Percentiles rank a stretch among this genome's conserved stretches.
Conservation (phyloP, 345 rosid genomes). For the Abelmoschus esculentus region DNA sequence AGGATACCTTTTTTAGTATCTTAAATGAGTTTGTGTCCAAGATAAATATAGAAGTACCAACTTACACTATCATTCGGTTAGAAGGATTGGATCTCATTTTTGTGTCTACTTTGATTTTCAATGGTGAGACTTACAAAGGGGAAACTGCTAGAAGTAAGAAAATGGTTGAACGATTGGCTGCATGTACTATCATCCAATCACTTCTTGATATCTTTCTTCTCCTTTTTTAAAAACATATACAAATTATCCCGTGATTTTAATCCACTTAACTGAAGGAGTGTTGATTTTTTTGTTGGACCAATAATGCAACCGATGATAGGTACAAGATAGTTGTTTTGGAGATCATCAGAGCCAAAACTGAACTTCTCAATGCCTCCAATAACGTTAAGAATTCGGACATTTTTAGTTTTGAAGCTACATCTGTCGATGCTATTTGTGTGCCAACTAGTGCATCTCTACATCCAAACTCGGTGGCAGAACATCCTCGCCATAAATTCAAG, state of each 20-base stretch:
- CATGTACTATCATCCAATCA: slow-evolving; percentile 23
- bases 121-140: slow-evolving; percentile 25
- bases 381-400: not conserved
- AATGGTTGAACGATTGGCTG: slow-evolving; percentile 48
- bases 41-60: slow-evolving; percentile 24
- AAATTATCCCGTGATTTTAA: too few relatives aligned
- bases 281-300: not conserved
- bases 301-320: slow-evolving; percentile 18
- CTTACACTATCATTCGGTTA: slow-evolving; percentile 19
- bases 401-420: too few relatives aligned
- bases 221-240: too few relatives aligned
- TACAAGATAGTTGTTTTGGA: slow-evolving; percentile 17
- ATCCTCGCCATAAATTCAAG: too few relatives aligned
- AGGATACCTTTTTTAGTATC: slow-evolving; percentile 4
- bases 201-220: too few relatives aligned
- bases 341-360: slow-evolving; percentile 32
- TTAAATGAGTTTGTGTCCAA: slow-evolving; percentile 39
- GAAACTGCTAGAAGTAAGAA: slow-evolving; percentile 30
- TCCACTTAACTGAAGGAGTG: not conserved
- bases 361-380: slow-evolving; percentile 21
- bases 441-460: too few relatives aligned
- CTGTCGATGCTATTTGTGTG: too few relatives aligned
- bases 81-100: slow-evolving; percentile 21
- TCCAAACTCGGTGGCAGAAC: too few relatives aligned
- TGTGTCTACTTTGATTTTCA: slow-evolving; percentile 24